Base-by-base conservation (phyloP, 805 yeast genomes). In the Zygoascus bituminiphila region DNA sequence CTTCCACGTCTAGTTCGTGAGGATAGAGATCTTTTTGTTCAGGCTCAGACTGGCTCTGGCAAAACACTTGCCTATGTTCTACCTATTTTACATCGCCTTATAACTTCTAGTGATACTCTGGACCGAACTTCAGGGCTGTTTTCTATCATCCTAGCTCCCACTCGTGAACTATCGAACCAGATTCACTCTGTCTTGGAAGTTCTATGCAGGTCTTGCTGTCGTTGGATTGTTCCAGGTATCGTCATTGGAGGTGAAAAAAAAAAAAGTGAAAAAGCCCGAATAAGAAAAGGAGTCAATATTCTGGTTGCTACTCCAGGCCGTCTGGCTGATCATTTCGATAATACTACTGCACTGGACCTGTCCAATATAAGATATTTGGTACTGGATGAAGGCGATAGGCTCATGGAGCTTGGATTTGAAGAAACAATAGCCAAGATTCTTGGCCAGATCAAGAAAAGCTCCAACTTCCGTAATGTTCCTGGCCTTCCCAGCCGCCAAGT, bases 231-330 rank as follows among this genome's bases (percentile, higher is more conserved):
- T 4, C 97, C 98, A 0, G 96, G 98, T 36, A 78, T 89, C 37
- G 95, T 93, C 22, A 88, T 88, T 67, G 99, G 99, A 61, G 99
- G 99, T 52, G 99, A 93, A 63, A 89, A 91, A 76, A 91, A 91
- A 65, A 94, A 93, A 62, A 78, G 95, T 1, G 99, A 93, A 65
- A 93, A 93, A 74, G 97, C 98, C 1, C 72, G 99, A 59, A 68
- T 93, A 29, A 77, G 99, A 62, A 91, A 91, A 64, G 99, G 99
- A 55, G 95, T 89, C 29, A 93, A 93, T 64, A 81, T 93, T 29
- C 74, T 93, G n/a, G 94, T 93, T 38, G 97, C 95, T 10, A 93
- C 99, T 0, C 99, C 99, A 1, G 99, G 99, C 52, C 77, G 99
- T 58, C 70, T 93, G 40, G 84, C 87, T 8, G 99, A 93, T 63